Conservation (phyloP, 2,329 filamentous ascomycete genomes). For the Aspergillus pseudonomiae region DNA sequence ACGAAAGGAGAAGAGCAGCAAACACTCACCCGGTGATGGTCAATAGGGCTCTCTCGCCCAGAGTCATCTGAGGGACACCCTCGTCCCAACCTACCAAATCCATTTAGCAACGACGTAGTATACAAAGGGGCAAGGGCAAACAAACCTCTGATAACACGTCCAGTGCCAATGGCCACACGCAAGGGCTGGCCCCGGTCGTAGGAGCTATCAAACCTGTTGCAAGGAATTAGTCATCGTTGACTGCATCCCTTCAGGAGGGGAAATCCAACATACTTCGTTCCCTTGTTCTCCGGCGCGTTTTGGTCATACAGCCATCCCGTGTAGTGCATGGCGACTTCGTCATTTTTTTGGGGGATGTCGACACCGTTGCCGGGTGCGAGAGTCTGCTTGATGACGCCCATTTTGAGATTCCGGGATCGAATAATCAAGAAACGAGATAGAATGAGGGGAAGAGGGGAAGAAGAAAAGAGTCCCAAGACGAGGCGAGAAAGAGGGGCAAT, state of each 20-base stretch:
- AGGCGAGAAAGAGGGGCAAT: slow-evolving; percentile 3
- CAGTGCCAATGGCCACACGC: slow-evolving; percentile 75
- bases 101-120: not conserved
- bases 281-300: slow-evolving; percentile 63
- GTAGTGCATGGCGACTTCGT: slow-evolving; percentile 86
- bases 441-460: not conserved
- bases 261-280: slow-evolving; percentile 66
- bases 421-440: not conserved
- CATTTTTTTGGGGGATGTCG: slow-evolving; percentile 63
- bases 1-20: not conserved
- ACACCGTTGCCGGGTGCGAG: slow-evolving; percentile 64
- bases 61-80: slow-evolving; percentile 80
- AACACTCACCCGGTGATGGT: slow-evolving; percentile 72
- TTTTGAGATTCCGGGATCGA: slow-evolving; percentile 37
- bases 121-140: slow-evolving; percentile 9
- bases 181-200: slow-evolving; percentile 70
- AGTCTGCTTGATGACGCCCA: slow-evolving; percentile 74
- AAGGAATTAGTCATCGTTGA: not conserved
- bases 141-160: slow-evolving; percentile 83
- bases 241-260: too few species aligned
- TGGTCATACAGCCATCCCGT: slow-evolving; percentile 81
- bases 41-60: slow-evolving; percentile 86
- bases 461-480: not conserved
- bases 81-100: slow-evolving; percentile 71
- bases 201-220: slow-evolving; percentile 84